Base-by-base conservation (phyloP, 345 rosid genomes). In the Populus tremula region DNA sequence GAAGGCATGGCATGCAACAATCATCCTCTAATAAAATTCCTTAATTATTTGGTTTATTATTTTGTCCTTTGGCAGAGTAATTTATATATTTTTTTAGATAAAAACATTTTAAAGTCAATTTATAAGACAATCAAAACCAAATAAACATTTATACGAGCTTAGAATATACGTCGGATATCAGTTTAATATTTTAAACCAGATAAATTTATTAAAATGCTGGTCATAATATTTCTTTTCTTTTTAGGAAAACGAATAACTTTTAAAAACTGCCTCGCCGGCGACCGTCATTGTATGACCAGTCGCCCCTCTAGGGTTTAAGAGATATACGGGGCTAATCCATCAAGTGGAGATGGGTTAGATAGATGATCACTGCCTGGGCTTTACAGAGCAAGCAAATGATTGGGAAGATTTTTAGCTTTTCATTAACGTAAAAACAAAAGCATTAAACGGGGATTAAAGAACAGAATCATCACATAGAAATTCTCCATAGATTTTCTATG, bases 351-450 rank as follows among this genome's bases (percentile, higher is more conserved):
- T 8, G 23, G 59, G 47, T n/a, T 11, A 21, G 47, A 5, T 11
- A 21, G 47, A 5, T 8, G 75, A 36, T 33, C 43, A 25, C 18
- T 70, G 77, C 38, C 56, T 16, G 63, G 18, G 35, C 76, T 84
- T 67, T 62, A 68, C 45, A 77, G 70, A 69, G 70, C 69, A 81
- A 35, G 35, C 76, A 78, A 81, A 81, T 84, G 81, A 79, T 81
- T 76, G 81, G 62, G 47, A 31, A 5, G 41, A 69, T 49, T 67
- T 43, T 10, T 35, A 71, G 67, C 72, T 76, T 62, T 72, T 41
- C 6, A 16, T 72, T 36, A 23, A 33, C 70, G 53, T 25, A 54
- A 66, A 67, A 78, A 41, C 77, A 71, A 68, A 76, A 77, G 36
- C 74, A 49, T 33, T 74, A 67, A 75, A 53, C 9, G 35, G 43